phyloP scores from a whole-genome alignment of 805 yeast species.

The Candida maesae region DNA sequence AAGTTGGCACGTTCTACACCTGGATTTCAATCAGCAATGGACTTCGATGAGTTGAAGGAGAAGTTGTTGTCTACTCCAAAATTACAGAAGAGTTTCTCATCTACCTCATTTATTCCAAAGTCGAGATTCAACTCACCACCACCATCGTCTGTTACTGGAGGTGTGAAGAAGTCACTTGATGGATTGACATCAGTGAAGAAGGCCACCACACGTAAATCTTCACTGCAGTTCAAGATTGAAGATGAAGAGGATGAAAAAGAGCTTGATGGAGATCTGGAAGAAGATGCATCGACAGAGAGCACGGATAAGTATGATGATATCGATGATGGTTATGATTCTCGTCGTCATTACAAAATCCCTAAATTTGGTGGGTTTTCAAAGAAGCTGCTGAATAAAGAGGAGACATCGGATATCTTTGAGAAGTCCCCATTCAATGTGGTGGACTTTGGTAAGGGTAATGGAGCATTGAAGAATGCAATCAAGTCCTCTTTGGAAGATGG shows the following conservation, averaged over 20 bases:
- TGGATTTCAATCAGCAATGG: constrained; percentile 1
- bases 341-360: constrained; percentile 29
- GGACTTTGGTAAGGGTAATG: constrained; percentile 74
- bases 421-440: constrained; percentile 72
- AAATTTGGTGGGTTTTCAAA: constrained; percentile 73
- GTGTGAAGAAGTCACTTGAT: constrained; percentile 2
- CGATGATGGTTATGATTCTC: constrained; percentile 16
- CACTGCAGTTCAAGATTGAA: constrained; percentile 11
- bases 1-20: constrained; percentile 6
- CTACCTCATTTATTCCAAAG: constrained; percentile 36
- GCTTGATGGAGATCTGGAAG: not conserved
- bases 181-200: no score
- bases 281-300: not conserved
- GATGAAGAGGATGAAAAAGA: constrained; percentile 10
- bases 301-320: constrained; percentile 12
- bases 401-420: constrained; percentile 35
- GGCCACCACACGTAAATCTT: constrained; percentile 7
- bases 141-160: constrained; percentile 19
- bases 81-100: constrained; percentile 18
- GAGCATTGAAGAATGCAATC: constrained; percentile 83
- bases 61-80: constrained; percentile 6
- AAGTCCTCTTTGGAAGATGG: constrained; percentile 45
- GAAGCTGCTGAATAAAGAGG: constrained; percentile 45
- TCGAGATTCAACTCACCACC: constrained; percentile 32
- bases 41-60: constrained; percentile 6